Evolutionary conservation across 225 moss, liverwort and hornwort genomes (phyloP), one percentile per base, ranked within the genome.

Genomic region (Bryoerythrophyllum caledonicum): DNA sequence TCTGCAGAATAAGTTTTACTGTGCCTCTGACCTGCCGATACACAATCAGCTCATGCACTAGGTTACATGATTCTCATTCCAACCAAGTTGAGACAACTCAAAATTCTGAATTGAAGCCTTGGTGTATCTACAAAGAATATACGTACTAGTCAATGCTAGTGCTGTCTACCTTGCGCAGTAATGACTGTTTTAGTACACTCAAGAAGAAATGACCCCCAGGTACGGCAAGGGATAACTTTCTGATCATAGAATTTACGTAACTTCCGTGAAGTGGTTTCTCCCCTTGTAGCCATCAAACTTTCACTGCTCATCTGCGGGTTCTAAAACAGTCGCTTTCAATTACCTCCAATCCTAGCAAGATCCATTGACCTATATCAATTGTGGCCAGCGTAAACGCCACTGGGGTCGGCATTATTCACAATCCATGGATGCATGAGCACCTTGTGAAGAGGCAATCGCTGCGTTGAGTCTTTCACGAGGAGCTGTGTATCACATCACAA

Each of bases 361-460:
- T n/a, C 35, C 6, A 32, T 32, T 32, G 32, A 16, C 35, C 20
- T 0, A 10, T 2, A 14, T 84, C 68, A 84, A 49, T 70, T 78
- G 34, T 81, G 79, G 43, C 79, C 76, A 8, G 60, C 12, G 13
- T 85, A 86, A 24, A 88, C 70, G 6, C 89, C 86, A 46, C 75
- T 93, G 5, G 89, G 69, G 52, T 90, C 91, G 1, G 92, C 92
- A 65, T 93, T 90, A 24, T 86, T 82, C 70, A 88, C 89, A 59
- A 96, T 92, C 96, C 96, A 96, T 7, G 96, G 92, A 44, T 96
- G 96, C 14, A 70, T 37, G 11, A 96, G 72, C 24, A 93, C 92
- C 71, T 90, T 86, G 25, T 83, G 78, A 7, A 96, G 86, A 7
- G 93, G 90, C 78, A 96, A 63, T 16, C 96, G 86, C 73, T 85